Base-by-base conservation (phyloP, 108 stramenopile genomes). In the Asterionellopsis glacialis region DNA sequence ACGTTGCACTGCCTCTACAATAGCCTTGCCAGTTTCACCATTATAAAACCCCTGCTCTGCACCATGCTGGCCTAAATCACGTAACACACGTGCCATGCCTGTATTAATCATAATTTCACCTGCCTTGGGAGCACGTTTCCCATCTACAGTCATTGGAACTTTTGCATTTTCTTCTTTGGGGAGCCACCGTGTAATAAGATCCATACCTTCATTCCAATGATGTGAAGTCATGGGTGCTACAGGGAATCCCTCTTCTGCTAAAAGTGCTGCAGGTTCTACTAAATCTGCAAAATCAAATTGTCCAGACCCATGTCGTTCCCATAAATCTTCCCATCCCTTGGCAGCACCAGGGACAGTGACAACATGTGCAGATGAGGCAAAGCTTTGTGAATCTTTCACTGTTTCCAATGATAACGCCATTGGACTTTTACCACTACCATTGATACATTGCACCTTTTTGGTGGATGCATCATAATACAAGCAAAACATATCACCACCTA, bases 321-420 rank as follows among this genome's bases (percentile, higher is more conserved):
- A 55, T 19, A 81, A 71, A 74, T 96, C 96, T 55, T 85, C 86
- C 88, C 95, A 98, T 5, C 89, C 95, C n/a, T 72, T 73, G 12
- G 97, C 98, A 7, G 98, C 91, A 11, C 98, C 98, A 12, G 98
- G 98, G 14, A 98, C 96, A 27, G 98, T 97, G 4, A 97, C 82
- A 13, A 85, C 69, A 65, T 91, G 87, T 1, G 87, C 69, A 47
- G 88, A 82, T 47, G 55, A 65, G 26, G 49, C 33, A 67, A 80
- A 86, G 11, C 41, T 22, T 13, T 65, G 52, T 41, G 57, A 61
- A 26, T 57, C 57, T 49, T 76, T 16, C 11, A 88, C 64, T 23
- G 59, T 26, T 14, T 90, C 86, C 43, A 96, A 68, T 13, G 78
- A 85, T 33, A 97, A 59, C 9, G 41, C 65, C 0, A 70, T 57